Evolutionary conservation across 495 filamentous ascomycete genomes (phyloP).

Genomic region (Chlorociboria aeruginascens): DNA sequence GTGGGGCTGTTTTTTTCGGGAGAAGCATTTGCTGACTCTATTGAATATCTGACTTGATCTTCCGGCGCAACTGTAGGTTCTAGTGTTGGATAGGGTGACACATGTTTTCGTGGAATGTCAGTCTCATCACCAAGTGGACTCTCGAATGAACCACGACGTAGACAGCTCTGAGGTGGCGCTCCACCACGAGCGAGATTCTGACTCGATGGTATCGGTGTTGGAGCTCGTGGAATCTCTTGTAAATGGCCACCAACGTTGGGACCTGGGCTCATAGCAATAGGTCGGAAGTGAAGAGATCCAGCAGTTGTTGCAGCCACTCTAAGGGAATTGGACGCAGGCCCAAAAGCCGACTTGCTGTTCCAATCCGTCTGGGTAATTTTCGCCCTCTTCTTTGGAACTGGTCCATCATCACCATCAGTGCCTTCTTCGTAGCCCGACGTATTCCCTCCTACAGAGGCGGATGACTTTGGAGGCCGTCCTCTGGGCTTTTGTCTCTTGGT

Average conservation of each 20-base stretch:
- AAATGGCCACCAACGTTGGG: conserved; percentile 33
- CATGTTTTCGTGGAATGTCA: conserved; percentile 20
- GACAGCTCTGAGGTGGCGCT: conserved; percentile 11
- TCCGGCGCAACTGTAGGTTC: background rate
- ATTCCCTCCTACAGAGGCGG: conserved; percentile 31
- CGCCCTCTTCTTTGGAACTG: conserved; percentile 57
- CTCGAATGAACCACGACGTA: conserved; percentile 12
- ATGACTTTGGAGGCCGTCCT: conserved; percentile 34
- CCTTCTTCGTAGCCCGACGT: conserved; percentile 58
- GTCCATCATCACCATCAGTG: conserved; percentile 53
- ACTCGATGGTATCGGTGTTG: conserved; percentile 63
- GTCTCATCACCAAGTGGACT: background rate
- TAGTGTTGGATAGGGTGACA: conserved; percentile 32
- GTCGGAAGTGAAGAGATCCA: conserved; percentile 78
- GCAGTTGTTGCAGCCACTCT: conserved; percentile 79
- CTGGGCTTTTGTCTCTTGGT: conserved; percentile 25
- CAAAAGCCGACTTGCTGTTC: conserved; percentile 55
- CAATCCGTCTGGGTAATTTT: conserved; percentile 58
- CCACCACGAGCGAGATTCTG: conserved; percentile 15
- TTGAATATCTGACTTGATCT: conserved; percentile 15
- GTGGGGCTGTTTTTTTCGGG: conserved; percentile 44
- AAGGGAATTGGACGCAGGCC: conserved; percentile 62
- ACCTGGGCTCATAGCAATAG: conserved; percentile 42
- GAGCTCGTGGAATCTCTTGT: conserved; percentile 70
- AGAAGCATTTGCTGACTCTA: conserved; percentile 36